Conservation (phyloP, 2,329 filamentous ascomycete genomes). For the Colletotrichum lentis region DNA sequence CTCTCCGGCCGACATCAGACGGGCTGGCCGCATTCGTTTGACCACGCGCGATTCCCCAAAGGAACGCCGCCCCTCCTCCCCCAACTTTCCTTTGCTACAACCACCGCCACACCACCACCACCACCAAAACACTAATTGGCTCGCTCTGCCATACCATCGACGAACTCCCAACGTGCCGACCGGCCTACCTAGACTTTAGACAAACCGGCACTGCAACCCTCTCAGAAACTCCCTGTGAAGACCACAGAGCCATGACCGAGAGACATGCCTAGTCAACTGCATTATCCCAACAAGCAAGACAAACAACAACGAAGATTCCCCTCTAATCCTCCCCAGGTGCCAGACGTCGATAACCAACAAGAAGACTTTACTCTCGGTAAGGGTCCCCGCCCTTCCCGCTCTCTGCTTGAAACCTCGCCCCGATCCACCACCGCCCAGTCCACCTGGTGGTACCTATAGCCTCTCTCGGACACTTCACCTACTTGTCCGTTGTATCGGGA, state of each 20-base stretch:
- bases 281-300: constrained; percentile 42
- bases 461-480: constrained; percentile 1
- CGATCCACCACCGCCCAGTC: constrained; percentile 16
- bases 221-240: neutral
- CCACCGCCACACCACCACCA: constrained; percentile 9
- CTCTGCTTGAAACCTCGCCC: constrained; percentile 27
- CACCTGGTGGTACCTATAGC: constrained; percentile 1
- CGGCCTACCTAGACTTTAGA: constrained; percentile 7
- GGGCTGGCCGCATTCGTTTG: constrained; percentile 29
- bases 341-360: constrained; percentile 48
- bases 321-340: constrained; percentile 24
- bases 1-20: constrained; percentile 23
- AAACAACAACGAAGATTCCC: constrained; percentile 43
- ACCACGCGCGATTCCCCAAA: constrained; percentile 20
- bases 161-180: constrained; percentile 18
- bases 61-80: constrained; percentile 15
- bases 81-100: constrained; percentile 21
- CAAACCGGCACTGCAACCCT: neutral
- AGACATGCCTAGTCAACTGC: constrained; percentile 47
- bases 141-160: constrained; percentile 1
- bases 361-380: constrained; percentile 43
- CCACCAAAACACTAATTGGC: constrained; percentile 14
- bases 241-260: constrained; percentile 32
- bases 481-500: constrained; percentile 3
- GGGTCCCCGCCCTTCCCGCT: constrained; percentile 21